Evolutionary conservation across 139 green algal species (phyloP).

Genomic region (Coelastrella sp.): DNA sequence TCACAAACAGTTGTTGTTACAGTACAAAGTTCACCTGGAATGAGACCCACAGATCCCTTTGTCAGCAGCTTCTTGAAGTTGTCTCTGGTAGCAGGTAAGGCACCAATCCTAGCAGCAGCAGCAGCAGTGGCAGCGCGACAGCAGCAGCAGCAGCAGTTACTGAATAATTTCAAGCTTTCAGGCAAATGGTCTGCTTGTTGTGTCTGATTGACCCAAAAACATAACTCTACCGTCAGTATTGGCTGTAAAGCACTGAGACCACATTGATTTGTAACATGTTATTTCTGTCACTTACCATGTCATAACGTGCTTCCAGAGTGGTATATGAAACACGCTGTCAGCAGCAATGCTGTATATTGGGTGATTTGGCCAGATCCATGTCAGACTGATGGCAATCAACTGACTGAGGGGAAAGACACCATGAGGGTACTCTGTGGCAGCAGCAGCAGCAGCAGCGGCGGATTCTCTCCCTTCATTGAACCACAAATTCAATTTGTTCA

Average conservation of each 20-base stretch:
- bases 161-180: not conserved
- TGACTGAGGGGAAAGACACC: constrained; percentile 30
- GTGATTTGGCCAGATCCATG: constrained; percentile 17
- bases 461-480: too few species aligned
- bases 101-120: constrained; percentile 29
- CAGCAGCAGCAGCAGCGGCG: not conserved
- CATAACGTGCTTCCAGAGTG: constrained; percentile 42
- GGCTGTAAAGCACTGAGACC: too few species aligned
- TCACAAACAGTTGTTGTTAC: not conserved
- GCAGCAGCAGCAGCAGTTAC: not conserved
- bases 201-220: too few species aligned
- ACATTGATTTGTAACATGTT: not conserved
- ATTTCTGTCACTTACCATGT: constrained; percentile 13
- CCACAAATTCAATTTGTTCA: too few species aligned
- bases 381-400: constrained; percentile 20
- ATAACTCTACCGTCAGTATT: too few species aligned
- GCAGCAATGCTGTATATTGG: constrained; percentile 38
- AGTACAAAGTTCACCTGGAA: constrained; percentile 41
- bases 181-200: too few species aligned
- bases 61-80: constrained; percentile 27
- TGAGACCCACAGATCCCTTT: constrained; percentile 25
- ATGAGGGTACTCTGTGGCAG: constrained; percentile 31
- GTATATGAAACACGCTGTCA: constrained; percentile 21
- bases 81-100: not conserved
- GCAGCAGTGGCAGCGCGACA: not conserved